phyloP scores from a whole-genome alignment of 2,329 filamentous ascomycete genomes.

The Pezicula radicicola region DNA sequence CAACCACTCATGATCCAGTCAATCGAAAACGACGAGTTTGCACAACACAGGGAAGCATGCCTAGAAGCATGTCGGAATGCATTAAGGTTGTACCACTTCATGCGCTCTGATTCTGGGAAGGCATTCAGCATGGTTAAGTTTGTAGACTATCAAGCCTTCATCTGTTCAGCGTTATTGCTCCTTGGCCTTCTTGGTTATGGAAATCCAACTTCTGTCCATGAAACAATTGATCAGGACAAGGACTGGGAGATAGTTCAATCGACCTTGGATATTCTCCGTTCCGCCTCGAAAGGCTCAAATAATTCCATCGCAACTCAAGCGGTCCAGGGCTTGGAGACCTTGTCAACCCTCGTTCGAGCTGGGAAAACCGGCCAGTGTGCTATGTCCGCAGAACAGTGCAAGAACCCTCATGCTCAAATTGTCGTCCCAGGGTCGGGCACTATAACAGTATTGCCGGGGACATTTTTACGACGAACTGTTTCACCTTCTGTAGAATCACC shows the following conservation, averaged over 20 bases:
- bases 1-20: slow-evolving; percentile 43
- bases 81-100: slow-evolving; percentile 34
- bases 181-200: slow-evolving; percentile 33
- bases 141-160: slow-evolving; percentile 45
- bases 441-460: slow-evolving; percentile 11
- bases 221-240: slow-evolving; percentile 25
- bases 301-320: slow-evolving; percentile 39
- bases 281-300: slow-evolving; percentile 29
- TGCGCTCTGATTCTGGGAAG: slow-evolving; percentile 28
- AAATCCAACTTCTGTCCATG: slow-evolving; percentile 12
- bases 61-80: slow-evolving; percentile 39
- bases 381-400: neutral
- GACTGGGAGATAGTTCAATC: slow-evolving; percentile 33
- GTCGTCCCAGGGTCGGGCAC: slow-evolving; percentile 7
- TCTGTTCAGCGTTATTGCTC: slow-evolving; percentile 39
- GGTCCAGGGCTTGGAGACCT: slow-evolving; percentile 33
- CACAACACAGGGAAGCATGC: slow-evolving; percentile 34
- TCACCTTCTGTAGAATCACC: neutral
- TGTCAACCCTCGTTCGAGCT: slow-evolving; percentile 3
- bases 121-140: slow-evolving; percentile 39
- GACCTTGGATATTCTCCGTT: slow-evolving; percentile 31
- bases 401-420: slow-evolving; percentile 7
- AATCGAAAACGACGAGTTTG: slow-evolving; percentile 31
- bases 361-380: neutral
- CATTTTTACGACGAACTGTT: neutral